Percentiles rank a stretch among this genome's conserved stretches.
Conservation (phyloP, 257 asterid genomes). For the Salvia splendens region DNA sequence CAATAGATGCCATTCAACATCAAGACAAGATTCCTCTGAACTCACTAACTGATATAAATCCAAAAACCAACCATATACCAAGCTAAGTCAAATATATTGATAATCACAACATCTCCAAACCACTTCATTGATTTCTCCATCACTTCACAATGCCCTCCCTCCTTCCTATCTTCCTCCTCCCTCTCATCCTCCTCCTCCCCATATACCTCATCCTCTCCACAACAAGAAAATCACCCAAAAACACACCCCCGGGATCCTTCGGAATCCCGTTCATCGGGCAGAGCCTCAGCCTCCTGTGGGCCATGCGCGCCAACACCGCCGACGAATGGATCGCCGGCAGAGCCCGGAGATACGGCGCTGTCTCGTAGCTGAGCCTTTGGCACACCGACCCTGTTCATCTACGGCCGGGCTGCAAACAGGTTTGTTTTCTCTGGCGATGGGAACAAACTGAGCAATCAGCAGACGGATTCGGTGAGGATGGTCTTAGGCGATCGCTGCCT, state of each 20-base stretch:
- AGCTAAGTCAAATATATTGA: background rate
- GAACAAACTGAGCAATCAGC: conserved; percentile 48
- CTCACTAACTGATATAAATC: background rate
- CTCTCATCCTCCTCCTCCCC: conserved; percentile 25
- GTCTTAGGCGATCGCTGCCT: conserved; percentile 59
- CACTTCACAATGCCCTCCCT: conserved; percentile 34
- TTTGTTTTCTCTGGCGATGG: conserved; percentile 54
- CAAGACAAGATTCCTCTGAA: conserved; percentile 8
- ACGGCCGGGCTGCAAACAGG: conserved; percentile 82
- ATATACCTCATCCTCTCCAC: conserved; percentile 38
- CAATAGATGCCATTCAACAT: background rate
- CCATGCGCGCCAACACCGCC: conserved; percentile 71
- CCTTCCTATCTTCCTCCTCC: conserved; percentile 36
- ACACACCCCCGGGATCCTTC: conserved; percentile 68
- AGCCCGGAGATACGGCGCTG: conserved; percentile 53
- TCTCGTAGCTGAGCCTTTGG: conserved; percentile 77
- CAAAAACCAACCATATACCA: background rate
- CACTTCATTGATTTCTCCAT: background rate
- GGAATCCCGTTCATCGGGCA: conserved; percentile 72
- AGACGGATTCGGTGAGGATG: conserved; percentile 56
- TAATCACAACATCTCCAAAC: background rate
- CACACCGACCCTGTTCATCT: conserved; percentile 59
- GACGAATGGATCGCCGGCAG: conserved; percentile 60
- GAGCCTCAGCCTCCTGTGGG: conserved; percentile 60
- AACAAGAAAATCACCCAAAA: conserved; percentile 24